Conservation (phyloP, 495 filamentous ascomycete genomes). For the Aspergillus funiculosus region DNA sequence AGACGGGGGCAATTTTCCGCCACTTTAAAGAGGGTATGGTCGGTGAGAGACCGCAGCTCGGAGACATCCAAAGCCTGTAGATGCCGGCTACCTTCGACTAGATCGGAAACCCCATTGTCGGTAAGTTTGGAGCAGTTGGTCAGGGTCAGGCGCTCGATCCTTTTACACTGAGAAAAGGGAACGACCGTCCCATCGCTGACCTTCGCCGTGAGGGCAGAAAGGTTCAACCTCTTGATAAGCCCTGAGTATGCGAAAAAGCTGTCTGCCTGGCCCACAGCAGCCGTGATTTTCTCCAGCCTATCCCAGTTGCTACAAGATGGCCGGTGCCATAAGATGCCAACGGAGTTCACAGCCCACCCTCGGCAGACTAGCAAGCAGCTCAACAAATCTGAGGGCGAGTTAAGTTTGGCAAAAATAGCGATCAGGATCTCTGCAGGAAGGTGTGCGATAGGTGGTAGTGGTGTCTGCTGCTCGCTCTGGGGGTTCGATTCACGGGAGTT, state of each 20-base stretch:
- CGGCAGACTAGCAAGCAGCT: slow-evolving; percentile 90
- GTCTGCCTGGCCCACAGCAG: slow-evolving; percentile 59
- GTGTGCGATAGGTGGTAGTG: slow-evolving; percentile 66
- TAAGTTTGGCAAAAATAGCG: slow-evolving; percentile 80
- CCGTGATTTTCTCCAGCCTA: slow-evolving; percentile 69
- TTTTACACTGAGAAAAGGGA: slow-evolving; percentile 77
- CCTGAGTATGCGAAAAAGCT: slow-evolving; percentile 81
- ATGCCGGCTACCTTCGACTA: slow-evolving; percentile 73
- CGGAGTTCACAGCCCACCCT: slow-evolving; percentile 86
- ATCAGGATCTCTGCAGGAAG: slow-evolving; percentile 94
- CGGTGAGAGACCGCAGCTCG: slow-evolving; percentile 69
- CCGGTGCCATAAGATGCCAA: slow-evolving; percentile 91
- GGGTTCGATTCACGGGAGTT: slow-evolving; percentile 63
- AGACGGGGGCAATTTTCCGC: slow-evolving; percentile 74
- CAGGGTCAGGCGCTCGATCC: slow-evolving; percentile 88
- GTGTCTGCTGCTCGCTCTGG: slow-evolving; percentile 51
- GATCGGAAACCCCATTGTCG: slow-evolving; percentile 71
- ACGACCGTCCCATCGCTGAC: slow-evolving; percentile 87
- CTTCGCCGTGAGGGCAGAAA: slow-evolving; percentile 66
- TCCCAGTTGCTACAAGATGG: slow-evolving; percentile 83
- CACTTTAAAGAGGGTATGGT: slow-evolving; percentile 72
- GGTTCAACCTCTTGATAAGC: slow-evolving; percentile 84
- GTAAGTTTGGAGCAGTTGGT: slow-evolving; percentile 84
- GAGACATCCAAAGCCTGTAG: slow-evolving; percentile 91
- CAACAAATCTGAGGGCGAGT: slow-evolving; percentile 64